Conservation (phyloP, 73 alveolate species). For the Paraurostyla sp. region DNA sequence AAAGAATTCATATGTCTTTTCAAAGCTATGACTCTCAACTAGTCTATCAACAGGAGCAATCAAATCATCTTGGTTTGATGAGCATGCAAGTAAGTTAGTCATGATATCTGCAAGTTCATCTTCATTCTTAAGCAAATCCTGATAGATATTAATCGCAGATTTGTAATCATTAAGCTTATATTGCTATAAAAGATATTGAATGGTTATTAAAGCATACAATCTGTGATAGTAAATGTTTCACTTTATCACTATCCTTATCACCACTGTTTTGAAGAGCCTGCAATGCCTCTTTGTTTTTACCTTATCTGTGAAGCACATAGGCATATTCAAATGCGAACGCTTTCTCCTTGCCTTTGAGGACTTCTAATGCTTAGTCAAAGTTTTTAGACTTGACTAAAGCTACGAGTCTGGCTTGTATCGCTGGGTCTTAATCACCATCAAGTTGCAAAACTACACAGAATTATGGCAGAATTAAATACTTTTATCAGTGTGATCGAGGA, state of each 20-base stretch:
- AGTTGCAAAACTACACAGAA: conserved; percentile 12
- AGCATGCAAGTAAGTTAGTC: conserved; percentile 35
- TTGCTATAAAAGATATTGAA: conserved; percentile 11
- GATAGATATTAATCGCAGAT: background rate
- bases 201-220: background rate
- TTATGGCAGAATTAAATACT: background rate
- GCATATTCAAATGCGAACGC: conserved; percentile 35
- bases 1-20: conserved; percentile 54
- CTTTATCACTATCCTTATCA: background rate
- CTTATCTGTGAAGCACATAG: conserved; percentile 50
- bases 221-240: conserved; percentile 25
- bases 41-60: conserved; percentile 5
- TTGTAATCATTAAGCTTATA: conserved; percentile 31
- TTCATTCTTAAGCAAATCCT: background rate
- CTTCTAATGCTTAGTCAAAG: conserved; percentile 28
- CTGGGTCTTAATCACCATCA: background rate
- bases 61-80: background rate
- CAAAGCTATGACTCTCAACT: background rate
- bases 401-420: conserved; percentile 8
- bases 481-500: conserved; percentile 55
- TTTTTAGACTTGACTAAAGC: conserved; percentile 49
- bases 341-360: conserved; percentile 31
- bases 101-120: conserved; percentile 37
- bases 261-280: background rate
- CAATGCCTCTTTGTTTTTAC: conserved; percentile 46